Conservation (phyloP, 257 asterid species). For the Salvia miltiorrhiza region DNA sequence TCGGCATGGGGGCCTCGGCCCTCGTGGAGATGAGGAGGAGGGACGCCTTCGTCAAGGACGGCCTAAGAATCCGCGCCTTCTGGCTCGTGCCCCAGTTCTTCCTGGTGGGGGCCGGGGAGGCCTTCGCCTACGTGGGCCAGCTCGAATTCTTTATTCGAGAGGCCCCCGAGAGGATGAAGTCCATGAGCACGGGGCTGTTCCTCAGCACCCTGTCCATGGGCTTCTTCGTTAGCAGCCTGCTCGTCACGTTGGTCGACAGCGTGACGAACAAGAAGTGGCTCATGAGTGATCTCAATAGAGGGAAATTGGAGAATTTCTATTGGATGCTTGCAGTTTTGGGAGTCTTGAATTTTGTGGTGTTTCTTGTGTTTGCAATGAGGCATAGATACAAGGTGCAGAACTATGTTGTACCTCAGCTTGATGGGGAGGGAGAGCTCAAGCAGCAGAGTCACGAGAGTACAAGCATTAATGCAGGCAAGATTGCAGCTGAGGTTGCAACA, state of each 20-base stretch:
- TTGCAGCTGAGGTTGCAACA: constrained; percentile 21
- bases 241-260: constrained; percentile 55
- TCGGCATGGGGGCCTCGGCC: constrained; percentile 74
- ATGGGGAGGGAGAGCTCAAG: constrained; percentile 34
- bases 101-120: constrained; percentile 86
- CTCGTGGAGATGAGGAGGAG: constrained; percentile 51
- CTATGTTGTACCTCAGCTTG: constrained; percentile 21
- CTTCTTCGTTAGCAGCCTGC: constrained; percentile 65
- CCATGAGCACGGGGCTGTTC: constrained; percentile 89
- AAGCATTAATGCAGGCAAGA: constrained; percentile 20
- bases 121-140: constrained; percentile 89
- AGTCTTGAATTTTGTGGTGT: constrained; percentile 49
- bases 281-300: constrained; percentile 54
- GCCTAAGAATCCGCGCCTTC: constrained; percentile 46
- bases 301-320: constrained; percentile 58
- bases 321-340: constrained; percentile 79
- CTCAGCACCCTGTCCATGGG: constrained; percentile 82
- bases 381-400: constrained; percentile 69
- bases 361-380: constrained; percentile 52
- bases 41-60: background rate
- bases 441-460: constrained; percentile 22
- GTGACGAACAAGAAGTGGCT: constrained; percentile 58
- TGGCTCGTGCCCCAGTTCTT: constrained; percentile 87
- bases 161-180: constrained; percentile 88
- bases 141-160: constrained; percentile 83